A percentile compares a stretch with the other conserved stretches of the same genome.
Conservation (phyloP, 306 rosid species). For the Cercis canadensis region DNA sequence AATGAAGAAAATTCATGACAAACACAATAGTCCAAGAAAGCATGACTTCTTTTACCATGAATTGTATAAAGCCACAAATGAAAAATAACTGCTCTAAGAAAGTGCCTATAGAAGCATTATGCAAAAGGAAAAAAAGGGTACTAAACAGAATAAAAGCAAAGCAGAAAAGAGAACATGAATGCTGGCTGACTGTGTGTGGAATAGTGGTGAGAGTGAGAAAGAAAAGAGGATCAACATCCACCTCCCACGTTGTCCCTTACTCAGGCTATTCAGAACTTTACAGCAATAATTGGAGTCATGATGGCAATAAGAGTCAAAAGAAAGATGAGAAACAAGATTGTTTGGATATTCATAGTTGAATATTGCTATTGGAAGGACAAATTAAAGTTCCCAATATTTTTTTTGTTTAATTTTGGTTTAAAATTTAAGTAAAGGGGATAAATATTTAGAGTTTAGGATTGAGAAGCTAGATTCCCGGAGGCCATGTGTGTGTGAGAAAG, state of each 20-base stretch:
- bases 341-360: conserved; percentile 26
- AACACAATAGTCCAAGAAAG: conserved; percentile 53
- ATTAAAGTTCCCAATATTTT: too few species aligned
- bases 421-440: background rate
- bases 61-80: conserved; percentile 46
- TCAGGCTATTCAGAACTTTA: conserved; percentile 38
- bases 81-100: conserved; percentile 46
- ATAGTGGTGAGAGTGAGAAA: conserved; percentile 14
- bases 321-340: conserved; percentile 35
- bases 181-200: conserved; percentile 43
- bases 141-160: conserved; percentile 46
- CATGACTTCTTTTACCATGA: conserved; percentile 44
- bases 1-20: conserved; percentile 46
- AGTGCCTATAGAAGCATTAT: conserved; percentile 45
- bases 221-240: conserved; percentile 18
- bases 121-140: conserved; percentile 48
- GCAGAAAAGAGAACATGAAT: conserved; percentile 40
- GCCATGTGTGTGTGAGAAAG: background rate
- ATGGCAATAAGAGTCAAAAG: conserved; percentile 50
- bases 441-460: conserved; percentile 35
- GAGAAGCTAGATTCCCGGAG: conserved; percentile 52
- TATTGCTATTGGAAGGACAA: too few species aligned
- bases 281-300: conserved; percentile 54
- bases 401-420: too few species aligned
- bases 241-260: conserved; percentile 48